Evolutionary conservation across 1,139 yeast species (phyloP), one percentile per base, ranked within the genome.

Genomic region (Candida anutae): DNA sequence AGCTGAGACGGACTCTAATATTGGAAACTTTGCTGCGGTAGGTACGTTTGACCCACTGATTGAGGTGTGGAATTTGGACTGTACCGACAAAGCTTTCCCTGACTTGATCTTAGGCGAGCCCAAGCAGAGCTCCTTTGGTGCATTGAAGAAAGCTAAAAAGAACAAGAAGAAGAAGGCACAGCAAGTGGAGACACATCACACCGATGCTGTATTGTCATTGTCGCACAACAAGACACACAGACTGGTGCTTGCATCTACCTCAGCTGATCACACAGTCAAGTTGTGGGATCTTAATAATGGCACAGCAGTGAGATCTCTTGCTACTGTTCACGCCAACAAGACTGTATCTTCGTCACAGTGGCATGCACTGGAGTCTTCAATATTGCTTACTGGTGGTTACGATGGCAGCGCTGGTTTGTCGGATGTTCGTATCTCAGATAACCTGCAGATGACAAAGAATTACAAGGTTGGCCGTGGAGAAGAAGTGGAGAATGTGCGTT

Each of bases 31-130:
- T 55, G 97, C 94, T 2, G 98, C 98, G 10, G 68, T 90, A 38
- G 97, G 98, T 50, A 84, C 98, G 1, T 88, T 90, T 53, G 98
- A 90, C 45, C 98, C 98, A 22, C 94, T 83, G 49, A 90, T 90
- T 53, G 99, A 90, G 57, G 69, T 90, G 36, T 93, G 98, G 98
- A 85, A 90, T 56, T 65, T 90, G 45, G 98, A 90, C 54, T 78
- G 80, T 38, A 69, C 88, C 24, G 97, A 93, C 48, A 84, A 85
- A 47, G 93, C 95, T 16, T 90, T 84, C 69, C 99, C 99, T 12
- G 95, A 87, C 48, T 68, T 83, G 44, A 85, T 93, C 34, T 67
- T 90, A 36, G 98, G 98, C 27, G 94, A 83, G 49, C 76, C 78
- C 17, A 67, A 64, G 25, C 65, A 66, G 23, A 69, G 66, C 39